Base-by-base conservation (phyloP, 169 alveolate genomes). In the Plasmodium vivax region DNA sequence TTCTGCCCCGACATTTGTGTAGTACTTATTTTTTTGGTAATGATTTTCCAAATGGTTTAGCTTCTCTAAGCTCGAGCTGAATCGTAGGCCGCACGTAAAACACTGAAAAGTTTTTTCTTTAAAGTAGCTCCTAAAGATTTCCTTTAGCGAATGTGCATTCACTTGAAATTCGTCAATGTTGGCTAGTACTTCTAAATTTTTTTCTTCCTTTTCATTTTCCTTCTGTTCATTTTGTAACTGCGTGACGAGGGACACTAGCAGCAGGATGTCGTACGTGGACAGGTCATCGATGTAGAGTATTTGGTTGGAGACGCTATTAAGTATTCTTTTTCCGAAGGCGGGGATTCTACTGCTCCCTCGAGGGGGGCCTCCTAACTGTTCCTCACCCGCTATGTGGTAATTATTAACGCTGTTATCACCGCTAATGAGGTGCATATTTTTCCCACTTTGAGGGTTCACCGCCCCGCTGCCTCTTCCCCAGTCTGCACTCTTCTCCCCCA, bases 21-120 rank as follows among this genome's bases (percentile, higher is more conserved):
- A 82, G 56, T 47, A 41, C 45, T 82, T 43, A 23, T 73, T 82
- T 73, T 68, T 82, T 36, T 91, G 71, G 51, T 82, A 91, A 82
- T 91, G 95, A 82, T 68, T 82, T 77, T 91, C 95, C 32, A 91
- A 43, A 91, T 91, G 95, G 75, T 91, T 82, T 82, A 91, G 74
- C 75, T 91, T 91, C 32, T 91, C 95, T 51, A 82, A 14, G 16
- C 95, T 91, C 16, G 95, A 71, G 14, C 16, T 38, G 83, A 91
- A 91, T 71, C 95, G 27, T 73, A 91, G 9, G 43, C 95, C 95
- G 75, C 95, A 91, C 7, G 92, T 91, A 45, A 71, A 51, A 27
- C 95, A 91, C 82, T 91, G 95, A 91, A 32, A 91, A 2, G n/a
- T 1, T 32, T 71, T 82, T 71, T 82, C 87, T 56, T 91, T 72